Base-by-base conservation (phyloP, 2,329 filamentous ascomycete genomes). In the Remersonia thermophila region DNA sequence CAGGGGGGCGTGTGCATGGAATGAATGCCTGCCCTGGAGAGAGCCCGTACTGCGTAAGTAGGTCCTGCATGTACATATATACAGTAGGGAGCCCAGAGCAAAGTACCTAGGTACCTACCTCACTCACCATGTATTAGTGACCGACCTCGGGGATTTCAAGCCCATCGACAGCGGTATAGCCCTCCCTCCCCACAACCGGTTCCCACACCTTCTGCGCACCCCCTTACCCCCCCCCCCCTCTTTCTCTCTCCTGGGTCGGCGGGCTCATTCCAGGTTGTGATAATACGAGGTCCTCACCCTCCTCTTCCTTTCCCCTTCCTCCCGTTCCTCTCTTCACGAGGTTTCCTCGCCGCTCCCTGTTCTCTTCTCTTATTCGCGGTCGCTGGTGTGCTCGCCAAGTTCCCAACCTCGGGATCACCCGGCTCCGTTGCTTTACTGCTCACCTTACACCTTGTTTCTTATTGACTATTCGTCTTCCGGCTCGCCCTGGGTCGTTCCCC, bases 301-400 rank as follows among this genome's bases (percentile, higher is more conserved):
- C 59, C 58, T 23, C 20, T 23, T 23, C 5, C 20, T 23, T 23
- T 23, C 20, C 55, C 60, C 57, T 60, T 55, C 56, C 13, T 17
- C 18, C 32, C 16, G 26, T 37, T 17, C 31, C 17, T 20, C 55
- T 67, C 65, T 57, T 66, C 65, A 72, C 69, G 68, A 73, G 59
- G 60, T 23, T 39, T 60, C 62, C 58, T 67, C 67, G 66, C 73
- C 67, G 63, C 60, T 60, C 63, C 54, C 26, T 16, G 12, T 69
- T 69, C 63, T 66, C 66, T 70, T 69, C 65, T 68, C 65, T 60
- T 58, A 65, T 63, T 66, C 63, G 60, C 63, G 66, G 67, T 62
- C 66, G 64, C 65, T 67, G 71, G 72, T 65, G 74, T 71, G 66
- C 65, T 67, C 67, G 66, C 65, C 69, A 69, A 65, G 66, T 63